Evolutionary conservation across 176 grass and related monocot species (phyloP).

Genomic region (Urochloa ruziziensis): DNA sequence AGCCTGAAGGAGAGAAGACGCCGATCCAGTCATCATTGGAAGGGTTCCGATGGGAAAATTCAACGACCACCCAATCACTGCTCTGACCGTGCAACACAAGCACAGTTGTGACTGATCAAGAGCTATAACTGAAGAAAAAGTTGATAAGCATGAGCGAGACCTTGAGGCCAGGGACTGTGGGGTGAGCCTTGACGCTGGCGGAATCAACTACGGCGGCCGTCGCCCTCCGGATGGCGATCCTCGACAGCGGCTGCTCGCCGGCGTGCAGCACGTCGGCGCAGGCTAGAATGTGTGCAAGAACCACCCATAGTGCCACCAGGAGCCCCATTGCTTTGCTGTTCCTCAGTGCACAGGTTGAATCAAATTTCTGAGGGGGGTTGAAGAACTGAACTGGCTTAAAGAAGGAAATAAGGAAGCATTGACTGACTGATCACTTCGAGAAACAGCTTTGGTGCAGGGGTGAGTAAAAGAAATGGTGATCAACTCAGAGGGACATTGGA

Average conservation of each 20-base stretch:
- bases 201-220: slow-evolving; percentile 11
- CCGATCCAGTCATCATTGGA: slow-evolving; percentile 54
- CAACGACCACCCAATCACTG: slow-evolving; percentile 51
- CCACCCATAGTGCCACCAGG: not conserved
- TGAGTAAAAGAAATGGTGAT: slow-evolving; percentile 15
- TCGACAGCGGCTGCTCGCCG: slow-evolving; percentile 52
- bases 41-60: slow-evolving; percentile 44
- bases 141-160: slow-evolving; percentile 2
- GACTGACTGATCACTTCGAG: not conserved
- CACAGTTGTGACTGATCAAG: no score
- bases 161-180: slow-evolving; percentile 50
- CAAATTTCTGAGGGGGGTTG: not conserved
- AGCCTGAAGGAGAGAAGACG: slow-evolving; percentile 65
- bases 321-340: not conserved
- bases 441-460: not conserved
- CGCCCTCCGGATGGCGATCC: slow-evolving; percentile 49
- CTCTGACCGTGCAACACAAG: slow-evolving; percentile 49
- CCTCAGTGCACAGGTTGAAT: not conserved
- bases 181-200: slow-evolving; percentile 45
- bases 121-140: not conserved
- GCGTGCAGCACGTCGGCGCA: not conserved
- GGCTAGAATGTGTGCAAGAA: not conserved
- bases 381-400: not conserved
- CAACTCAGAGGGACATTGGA: not conserved
- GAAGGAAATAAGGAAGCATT: not conserved